A percentile compares a stretch with the other conserved stretches of the same genome.
phyloP scores from a whole-genome alignment of 805 yeast genomes.

The Peterozyma toletana region DNA sequence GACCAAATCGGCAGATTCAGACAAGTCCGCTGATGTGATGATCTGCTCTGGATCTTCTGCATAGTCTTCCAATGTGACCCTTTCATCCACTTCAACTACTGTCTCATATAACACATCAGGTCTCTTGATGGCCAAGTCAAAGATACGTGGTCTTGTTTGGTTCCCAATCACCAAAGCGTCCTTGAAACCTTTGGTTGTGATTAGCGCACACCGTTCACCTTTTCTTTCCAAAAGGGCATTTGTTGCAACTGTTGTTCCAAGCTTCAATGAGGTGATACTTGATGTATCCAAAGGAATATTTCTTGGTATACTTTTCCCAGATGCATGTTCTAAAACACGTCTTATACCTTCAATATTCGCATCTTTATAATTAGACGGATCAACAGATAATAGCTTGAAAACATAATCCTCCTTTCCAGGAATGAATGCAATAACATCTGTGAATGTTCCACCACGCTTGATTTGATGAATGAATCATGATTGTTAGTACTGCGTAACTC shows the following conservation, averaged over 20 bases:
- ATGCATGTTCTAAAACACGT: conserved; percentile 57
- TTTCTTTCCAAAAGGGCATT: conserved; percentile 90
- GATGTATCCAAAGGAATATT: conserved; percentile 54
- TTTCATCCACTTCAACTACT: conserved; percentile 83
- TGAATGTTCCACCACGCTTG: conserved; percentile 82
- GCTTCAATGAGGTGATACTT: conserved; percentile 59
- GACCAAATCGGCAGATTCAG: conserved; percentile 29
- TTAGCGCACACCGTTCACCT: conserved; percentile 80
- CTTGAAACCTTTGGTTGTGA: conserved; percentile 84
- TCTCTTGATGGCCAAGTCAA: conserved; percentile 70
- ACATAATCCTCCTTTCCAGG: conserved; percentile 54
- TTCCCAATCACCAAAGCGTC: conserved; percentile 83
- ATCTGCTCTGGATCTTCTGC: conserved; percentile 58
- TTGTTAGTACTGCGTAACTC: too few species aligned
- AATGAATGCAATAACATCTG: conserved; percentile 59
- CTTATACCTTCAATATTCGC: conserved; percentile 93
- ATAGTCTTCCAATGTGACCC: conserved; percentile 79
- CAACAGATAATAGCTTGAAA: conserved; percentile 79
- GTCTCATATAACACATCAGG: conserved; percentile 64
- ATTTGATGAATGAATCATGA: conserved; percentile 5
- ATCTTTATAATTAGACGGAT: conserved; percentile 80
- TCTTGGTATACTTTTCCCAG: conserved; percentile 48
- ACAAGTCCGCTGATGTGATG: conserved; percentile 7
- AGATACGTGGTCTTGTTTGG: conserved; percentile 86
- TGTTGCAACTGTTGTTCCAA: conserved; percentile 96